A percentile compares a stretch with the other conserved stretches of the same genome.
Conservation (phyloP, 2,329 filamentous ascomycete species). For the Colletotrichum tamarilloi region DNA sequence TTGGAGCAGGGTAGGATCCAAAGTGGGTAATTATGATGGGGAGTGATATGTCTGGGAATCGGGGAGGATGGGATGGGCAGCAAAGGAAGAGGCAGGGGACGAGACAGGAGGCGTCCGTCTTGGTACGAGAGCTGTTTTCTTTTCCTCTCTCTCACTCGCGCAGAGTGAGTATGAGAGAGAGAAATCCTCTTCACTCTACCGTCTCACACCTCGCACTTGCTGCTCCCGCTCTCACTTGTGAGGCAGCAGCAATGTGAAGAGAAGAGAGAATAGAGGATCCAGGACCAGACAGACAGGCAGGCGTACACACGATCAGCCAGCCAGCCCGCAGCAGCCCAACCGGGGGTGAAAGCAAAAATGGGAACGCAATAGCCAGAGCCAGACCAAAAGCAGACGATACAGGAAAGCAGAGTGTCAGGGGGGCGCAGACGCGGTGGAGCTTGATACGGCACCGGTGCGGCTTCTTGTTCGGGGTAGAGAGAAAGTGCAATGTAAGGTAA, state of each 20-base stretch:
- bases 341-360: not conserved
- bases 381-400: slow-evolving; percentile 10
- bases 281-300: not conserved
- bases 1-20: slow-evolving; percentile 46
- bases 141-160: not conserved
- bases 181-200: not conserved
- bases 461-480: slow-evolving; percentile 31
- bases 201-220: not conserved
- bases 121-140: not conserved
- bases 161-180: no score
- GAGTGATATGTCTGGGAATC: slow-evolving; percentile 40
- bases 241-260: not conserved
- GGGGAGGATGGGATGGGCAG: slow-evolving; percentile 3
- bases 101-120: slow-evolving; percentile 1
- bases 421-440: slow-evolving; percentile 30
- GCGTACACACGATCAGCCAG: not conserved
- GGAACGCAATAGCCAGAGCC: not conserved
- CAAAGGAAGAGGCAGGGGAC: not conserved
- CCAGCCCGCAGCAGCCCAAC: not conserved
- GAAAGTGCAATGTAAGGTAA: slow-evolving; percentile 33
- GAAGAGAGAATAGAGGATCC: not conserved
- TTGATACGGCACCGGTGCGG: slow-evolving; percentile 10
- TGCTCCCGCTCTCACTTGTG: not conserved
- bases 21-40: slow-evolving; percentile 43
- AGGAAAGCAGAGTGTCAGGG: slow-evolving; percentile 12